These are phyloP conservation scores for Laetiporus sulphureus DNA, from an alignment of 1,284 basidiomycete genomes.

Conservation along the genomic window DNA sequence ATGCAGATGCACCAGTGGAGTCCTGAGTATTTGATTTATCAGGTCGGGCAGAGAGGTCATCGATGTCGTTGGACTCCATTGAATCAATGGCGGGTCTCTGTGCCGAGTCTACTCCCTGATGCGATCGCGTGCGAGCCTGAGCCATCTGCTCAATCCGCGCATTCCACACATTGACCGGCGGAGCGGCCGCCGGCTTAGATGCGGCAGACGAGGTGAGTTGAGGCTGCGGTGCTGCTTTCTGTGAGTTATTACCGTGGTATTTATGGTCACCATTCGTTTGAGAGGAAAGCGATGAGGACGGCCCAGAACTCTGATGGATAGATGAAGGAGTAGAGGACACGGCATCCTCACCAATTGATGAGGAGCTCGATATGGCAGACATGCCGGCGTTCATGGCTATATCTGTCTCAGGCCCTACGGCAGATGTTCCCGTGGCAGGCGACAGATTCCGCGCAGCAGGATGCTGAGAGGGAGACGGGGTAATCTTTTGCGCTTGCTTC, in stretches of 20 bases:
- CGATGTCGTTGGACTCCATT: too few species aligned
- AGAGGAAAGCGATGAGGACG: conserved; percentile 8
- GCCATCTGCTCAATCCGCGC: conserved; percentile 43
- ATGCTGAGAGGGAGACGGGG: conserved; percentile 11
- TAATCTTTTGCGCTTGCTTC: conserved; percentile 32
- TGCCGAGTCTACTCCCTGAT: conserved; percentile 9
- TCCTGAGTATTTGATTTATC: too few species aligned
- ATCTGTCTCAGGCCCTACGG: too few species aligned
- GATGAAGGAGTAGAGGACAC: conserved; percentile 9
- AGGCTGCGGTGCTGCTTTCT: conserved; percentile 3
- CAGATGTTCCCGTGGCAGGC: conserved; percentile 13
- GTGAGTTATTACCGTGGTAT: conserved; percentile 9
- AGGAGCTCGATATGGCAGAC: too few species aligned
- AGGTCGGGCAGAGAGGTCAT: too few species aligned
- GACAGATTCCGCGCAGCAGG: conserved; percentile 7
- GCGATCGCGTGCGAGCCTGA: conserved; percentile 22
- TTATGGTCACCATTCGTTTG: conserved; percentile 19
- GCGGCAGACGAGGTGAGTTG: conserved; percentile 1
- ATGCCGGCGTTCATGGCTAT: too few species aligned
- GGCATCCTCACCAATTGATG: conserved; percentile 10
- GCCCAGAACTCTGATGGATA: conserved; percentile 4
- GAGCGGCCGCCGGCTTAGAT: conserved; percentile 11
- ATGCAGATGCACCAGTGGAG: conserved; percentile 3
- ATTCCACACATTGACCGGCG: conserved; percentile 42
- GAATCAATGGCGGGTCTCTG: too few species aligned